phyloP scores from a whole-genome alignment of 2,329 filamentous ascomycete genomes.

The Lasiodiplodia sp. region DNA sequence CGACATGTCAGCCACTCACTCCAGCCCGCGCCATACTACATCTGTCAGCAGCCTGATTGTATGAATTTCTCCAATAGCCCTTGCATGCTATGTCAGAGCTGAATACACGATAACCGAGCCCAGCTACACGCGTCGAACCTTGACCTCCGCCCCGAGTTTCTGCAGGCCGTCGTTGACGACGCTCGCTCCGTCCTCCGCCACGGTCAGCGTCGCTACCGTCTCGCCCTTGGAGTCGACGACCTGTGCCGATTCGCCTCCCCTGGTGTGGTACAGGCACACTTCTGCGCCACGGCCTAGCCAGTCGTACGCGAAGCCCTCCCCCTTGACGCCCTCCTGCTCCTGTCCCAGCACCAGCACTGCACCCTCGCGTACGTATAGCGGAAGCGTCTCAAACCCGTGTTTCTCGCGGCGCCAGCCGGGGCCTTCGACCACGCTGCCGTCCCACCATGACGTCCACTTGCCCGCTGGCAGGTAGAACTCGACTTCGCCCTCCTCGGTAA shows the following conservation, averaged over 20 bases:
- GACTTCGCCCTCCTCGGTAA: conserved; percentile 67
- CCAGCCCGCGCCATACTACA: neutral
- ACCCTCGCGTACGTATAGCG: conserved; percentile 51
- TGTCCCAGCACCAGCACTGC: conserved; percentile 50
- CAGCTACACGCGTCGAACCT: conserved; percentile 13
- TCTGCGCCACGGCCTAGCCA: conserved; percentile 49
- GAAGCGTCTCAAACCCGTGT: conserved; percentile 49
- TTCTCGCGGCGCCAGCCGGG: conserved; percentile 54
- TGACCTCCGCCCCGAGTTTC: neutral
- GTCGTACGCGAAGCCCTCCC: conserved; percentile 47
- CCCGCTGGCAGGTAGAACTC: conserved; percentile 70
- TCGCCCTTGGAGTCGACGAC: conserved; percentile 46
- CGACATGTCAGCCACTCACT: neutral
- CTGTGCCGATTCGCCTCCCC: conserved; percentile 43
- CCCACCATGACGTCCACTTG: conserved; percentile 59
- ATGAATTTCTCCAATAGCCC: neutral
- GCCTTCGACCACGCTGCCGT: conserved; percentile 49
- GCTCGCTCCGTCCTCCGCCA: conserved; percentile 37
- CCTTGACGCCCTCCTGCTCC: conserved; percentile 44
- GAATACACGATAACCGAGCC: neutral
- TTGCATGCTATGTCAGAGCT: conserved; percentile 24
- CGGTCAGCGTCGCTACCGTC: conserved; percentile 41
- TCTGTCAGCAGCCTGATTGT: neutral
- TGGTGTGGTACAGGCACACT: conserved; percentile 48
- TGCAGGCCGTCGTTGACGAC: conserved; percentile 9